Evolutionary conservation across 176 grass and related monocot genomes (phyloP), one percentile per base, ranked within the genome.

Genomic region (Phoenix roebelenii): DNA sequence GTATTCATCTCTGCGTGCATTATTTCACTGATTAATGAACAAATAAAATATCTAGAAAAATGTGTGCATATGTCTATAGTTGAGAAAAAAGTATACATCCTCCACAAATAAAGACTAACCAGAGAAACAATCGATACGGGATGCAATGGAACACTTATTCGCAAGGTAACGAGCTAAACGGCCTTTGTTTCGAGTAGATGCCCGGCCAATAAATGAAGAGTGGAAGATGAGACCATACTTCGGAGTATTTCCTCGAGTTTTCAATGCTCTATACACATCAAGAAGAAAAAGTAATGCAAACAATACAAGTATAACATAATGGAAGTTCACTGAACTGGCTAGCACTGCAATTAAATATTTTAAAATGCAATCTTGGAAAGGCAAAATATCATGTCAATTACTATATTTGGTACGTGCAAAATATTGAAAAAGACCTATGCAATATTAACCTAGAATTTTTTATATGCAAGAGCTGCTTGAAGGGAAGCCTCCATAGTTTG

Each of bases 141-240:
- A 92, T 64, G 93, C 93, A 79, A 98, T 92, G 14, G 93, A 98
- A 18, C 93, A 98, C 63, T 98, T 98, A 66, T 92, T 98, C 22
- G 93, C 93, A 50, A 98, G 79, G 39, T 98, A 98, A 5, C 93
- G 85, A 66, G 93, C 93, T 87, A 98, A 85, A 57, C 88, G 83
- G 35, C 93, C 93, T 67, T 98, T 98, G 84, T 98, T 92, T 64
- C 73, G 69, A 16, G 83, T 64, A 78, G 93, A 81, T 63, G 93
- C 84, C 60, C 93, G 93, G 18, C 93, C 93, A 74, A 98, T 98
- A 39, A 98, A 98, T 35, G 93, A 92, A 1, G 93, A 98, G 74
- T 98, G 93, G 60, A 98, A 98, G 72, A 98, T 93, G 6, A 89
- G 88, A 23, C 93, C 93, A 76, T 98, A 93, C 63, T 98, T 98